Evolutionary conservation across 805 yeast species (phyloP), one percentile per base, ranked within the genome.

Genomic region (Nakazawaea ishiwadae): DNA sequence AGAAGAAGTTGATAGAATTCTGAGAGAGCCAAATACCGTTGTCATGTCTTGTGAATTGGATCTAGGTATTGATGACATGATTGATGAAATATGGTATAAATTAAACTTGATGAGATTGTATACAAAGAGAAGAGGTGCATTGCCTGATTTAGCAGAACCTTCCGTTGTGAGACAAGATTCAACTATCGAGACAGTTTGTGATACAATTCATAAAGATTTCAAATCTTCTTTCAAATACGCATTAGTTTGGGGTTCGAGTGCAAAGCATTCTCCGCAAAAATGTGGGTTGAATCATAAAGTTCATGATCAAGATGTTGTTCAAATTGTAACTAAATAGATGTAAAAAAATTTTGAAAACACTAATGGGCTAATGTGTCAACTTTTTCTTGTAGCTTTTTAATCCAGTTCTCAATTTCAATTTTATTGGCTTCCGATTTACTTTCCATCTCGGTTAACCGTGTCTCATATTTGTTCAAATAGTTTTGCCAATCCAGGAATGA

Each of bases 221-320:
- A 90, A 89, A 56, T 81, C 84, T 49, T 87, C 84, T 54, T 91
- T 93, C 71, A 87, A 89, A 59, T 89, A 90, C 59, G 98, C 98
- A 0, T 64, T 89, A 54, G 96, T 91, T 5, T 91, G 98, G 97
- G 99, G 99, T 0, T 79, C 90, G 1, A 82, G 95, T 35, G 84
- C 97, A 5, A 93, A 93, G 59, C 96, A 88, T 58, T 86, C 91
- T 27, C 98, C 98, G 4, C 99, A 91, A 57, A 91, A 91, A 58
- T 91, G 98, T 69, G 98, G 99, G 0, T 68, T 91, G 44, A 75
- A 58, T 48, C 99, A 91, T 59, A 67, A 68, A 28, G 82, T 93
- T 11, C 79, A 85, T 51, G 98, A 91, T 58, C 97, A 90, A 57
- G 99, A 91, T 58, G 99, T 91, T 14, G 91, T 93, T 17, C 82